Evolutionary conservation across 352 stramenopile species (phyloP).

Genomic region (Aphanomyces invadans): DNA sequence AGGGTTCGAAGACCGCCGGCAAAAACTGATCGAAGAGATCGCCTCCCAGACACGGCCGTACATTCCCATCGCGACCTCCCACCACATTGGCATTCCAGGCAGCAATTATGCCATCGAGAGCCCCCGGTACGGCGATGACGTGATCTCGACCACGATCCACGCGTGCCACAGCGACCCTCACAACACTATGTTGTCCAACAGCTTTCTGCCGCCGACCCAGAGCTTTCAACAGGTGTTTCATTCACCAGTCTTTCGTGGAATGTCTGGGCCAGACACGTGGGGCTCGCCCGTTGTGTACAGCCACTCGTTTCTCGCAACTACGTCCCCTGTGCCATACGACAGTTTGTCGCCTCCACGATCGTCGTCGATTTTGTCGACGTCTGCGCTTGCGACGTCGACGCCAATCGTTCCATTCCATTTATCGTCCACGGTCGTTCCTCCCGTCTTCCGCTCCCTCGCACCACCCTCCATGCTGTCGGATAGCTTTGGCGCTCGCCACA

Average conservation of each 20-base stretch:
- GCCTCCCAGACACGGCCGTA: neutral
- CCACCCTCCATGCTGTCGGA: no score
- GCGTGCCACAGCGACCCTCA: no score
- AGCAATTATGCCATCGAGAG: neutral
- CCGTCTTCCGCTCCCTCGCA: neutral
- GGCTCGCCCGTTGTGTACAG: neutral
- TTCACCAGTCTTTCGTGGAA: neutral
- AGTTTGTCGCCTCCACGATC: neutral
- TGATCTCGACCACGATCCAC: no score
- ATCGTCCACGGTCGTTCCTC: neutral
- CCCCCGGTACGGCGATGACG: no score
- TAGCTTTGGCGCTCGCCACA: no score
- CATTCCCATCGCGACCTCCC: neutral
- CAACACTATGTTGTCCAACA: neutral
- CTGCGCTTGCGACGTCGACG: no score
- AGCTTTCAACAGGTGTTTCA: neutral
- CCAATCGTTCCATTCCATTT: no score
- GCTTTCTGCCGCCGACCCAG: neutral
- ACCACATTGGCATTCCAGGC: neutral
- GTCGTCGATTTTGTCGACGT: no score
- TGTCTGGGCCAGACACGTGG: neutral
- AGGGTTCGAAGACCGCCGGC: neutral
- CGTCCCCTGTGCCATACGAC: neutral
- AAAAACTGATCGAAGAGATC: constrained; percentile 15
- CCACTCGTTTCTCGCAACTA: neutral